These are phyloP conservation scores for Ophiostoma ulmi DNA, from an alignment of 2,329 filamentous ascomycete genomes.

Conservation along the genomic window DNA sequence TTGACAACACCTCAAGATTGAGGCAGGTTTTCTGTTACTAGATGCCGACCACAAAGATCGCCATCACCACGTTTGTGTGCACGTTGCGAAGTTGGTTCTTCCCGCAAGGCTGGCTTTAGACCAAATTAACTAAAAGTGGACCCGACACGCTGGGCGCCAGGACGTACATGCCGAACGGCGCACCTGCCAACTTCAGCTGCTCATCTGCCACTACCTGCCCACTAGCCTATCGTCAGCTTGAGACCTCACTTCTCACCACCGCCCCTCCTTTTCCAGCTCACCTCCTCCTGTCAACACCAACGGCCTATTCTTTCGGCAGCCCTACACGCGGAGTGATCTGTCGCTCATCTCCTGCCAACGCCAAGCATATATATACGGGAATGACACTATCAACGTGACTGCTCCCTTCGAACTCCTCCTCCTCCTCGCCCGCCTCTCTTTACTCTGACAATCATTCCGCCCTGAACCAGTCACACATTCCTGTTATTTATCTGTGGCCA, in stretches of 20 bases:
- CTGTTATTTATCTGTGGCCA: background rate
- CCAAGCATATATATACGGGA: background rate
- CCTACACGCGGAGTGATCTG: background rate
- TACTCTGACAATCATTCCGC: background rate
- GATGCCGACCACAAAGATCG: background rate
- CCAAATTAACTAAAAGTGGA: background rate
- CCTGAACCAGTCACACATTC: background rate
- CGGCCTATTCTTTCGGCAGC: background rate
- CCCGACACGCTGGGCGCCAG: background rate
- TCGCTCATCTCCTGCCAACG: background rate
- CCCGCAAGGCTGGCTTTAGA: slow-evolving; percentile 17
- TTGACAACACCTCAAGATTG: background rate
- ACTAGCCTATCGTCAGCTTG: slow-evolving; percentile 1
- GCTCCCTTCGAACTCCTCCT: background rate
- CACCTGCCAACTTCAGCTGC: background rate
- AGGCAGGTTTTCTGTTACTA: background rate
- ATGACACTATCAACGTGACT: background rate
- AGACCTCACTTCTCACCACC: slow-evolving; percentile 2
- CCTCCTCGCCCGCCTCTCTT: background rate
- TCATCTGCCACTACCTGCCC: background rate
- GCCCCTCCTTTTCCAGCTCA: background rate
- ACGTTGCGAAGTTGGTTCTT: slow-evolving; percentile 16
- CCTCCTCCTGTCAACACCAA: background rate
- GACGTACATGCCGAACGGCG: background rate
- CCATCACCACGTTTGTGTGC: background rate